Percentiles rank a stretch among this genome's conserved stretches.
These are phyloP conservation scores for Coprinellus aureogranulatus DNA, from an alignment of 768 basidiomycete species.

Conservation along the genomic window DNA sequence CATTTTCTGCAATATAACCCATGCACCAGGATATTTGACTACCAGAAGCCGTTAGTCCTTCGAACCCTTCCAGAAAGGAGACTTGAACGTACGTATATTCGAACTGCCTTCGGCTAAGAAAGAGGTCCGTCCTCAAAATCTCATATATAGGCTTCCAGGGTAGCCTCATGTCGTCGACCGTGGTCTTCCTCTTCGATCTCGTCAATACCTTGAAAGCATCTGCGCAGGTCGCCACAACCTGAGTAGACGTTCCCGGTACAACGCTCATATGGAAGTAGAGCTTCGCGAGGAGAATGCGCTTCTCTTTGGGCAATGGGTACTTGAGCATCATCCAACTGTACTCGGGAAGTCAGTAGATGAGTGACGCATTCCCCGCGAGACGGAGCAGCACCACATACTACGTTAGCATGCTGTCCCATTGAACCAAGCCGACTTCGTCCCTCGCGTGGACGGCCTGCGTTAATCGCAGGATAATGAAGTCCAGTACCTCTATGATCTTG, in stretches of 20 bases:
- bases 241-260: slow-evolving; percentile 72
- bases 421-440: slow-evolving; percentile 76
- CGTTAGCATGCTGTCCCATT: slow-evolving; percentile 76
- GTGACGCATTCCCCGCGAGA: slow-evolving; percentile 7
- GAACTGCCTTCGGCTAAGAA: slow-evolving; percentile 71
- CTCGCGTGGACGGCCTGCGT: slow-evolving; percentile 73
- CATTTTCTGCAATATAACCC: slow-evolving; percentile 65
- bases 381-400: slow-evolving; percentile 47
- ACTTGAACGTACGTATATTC: slow-evolving; percentile 63
- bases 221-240: slow-evolving; percentile 63
- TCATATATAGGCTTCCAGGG: slow-evolving; percentile 81
- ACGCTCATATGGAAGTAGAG: slow-evolving; percentile 76
- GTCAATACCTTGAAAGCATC: slow-evolving; percentile 61
- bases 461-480: slow-evolving; percentile 67
- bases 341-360: slow-evolving; percentile 7
- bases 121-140: slow-evolving; percentile 69
- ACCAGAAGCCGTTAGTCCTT: slow-evolving; percentile 8
- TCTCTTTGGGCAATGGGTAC: slow-evolving; percentile 82
- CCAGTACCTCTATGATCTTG: slow-evolving; percentile 74
- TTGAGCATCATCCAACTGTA: slow-evolving; percentile 77
- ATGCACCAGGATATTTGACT: slow-evolving; percentile 78
- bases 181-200: slow-evolving; percentile 69
- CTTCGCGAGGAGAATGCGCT: slow-evolving; percentile 69
- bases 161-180: slow-evolving; percentile 75
- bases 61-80: neutral